These are phyloP conservation scores for Fraxinus floribunda DNA, from an alignment of 305 asterid species.

Conservation along the genomic window DNA sequence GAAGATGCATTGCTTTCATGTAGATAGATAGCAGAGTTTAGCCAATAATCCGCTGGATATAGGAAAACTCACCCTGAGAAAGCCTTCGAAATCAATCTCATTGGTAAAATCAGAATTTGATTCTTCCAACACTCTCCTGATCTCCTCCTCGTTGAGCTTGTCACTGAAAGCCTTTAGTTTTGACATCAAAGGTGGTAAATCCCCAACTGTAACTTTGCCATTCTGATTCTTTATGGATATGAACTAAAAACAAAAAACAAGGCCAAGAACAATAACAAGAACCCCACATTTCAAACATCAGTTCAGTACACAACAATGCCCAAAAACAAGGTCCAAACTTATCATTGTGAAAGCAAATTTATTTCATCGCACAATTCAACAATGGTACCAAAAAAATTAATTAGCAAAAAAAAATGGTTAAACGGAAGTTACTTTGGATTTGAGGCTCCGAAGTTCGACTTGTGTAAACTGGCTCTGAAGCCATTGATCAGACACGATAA, in stretches of 20 bases:
- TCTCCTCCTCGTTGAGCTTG: conserved; percentile 64
- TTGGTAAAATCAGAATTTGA: conserved; percentile 45
- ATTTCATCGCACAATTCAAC: neutral
- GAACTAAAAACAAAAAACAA: conserved; percentile 43
- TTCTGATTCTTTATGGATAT: conserved; percentile 59
- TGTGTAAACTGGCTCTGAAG: conserved; percentile 97
- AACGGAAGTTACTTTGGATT: conserved; percentile 60
- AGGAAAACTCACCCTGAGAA: conserved; percentile 67
- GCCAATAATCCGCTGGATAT: neutral
- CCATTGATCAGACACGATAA: conserved; percentile 92
- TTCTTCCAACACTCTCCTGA: conserved; percentile 51
- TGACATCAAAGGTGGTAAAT: conserved; percentile 67
- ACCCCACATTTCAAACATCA: conserved; percentile 17
- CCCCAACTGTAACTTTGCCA: conserved; percentile 67
- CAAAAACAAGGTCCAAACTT: conserved; percentile 3
- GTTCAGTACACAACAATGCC: conserved; percentile 19
- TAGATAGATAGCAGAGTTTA: neutral
- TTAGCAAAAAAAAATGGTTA: neutral
- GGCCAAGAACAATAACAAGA: neutral
- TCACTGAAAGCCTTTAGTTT: conserved; percentile 64
- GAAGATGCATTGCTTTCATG: neutral
- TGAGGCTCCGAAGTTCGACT: conserved; percentile 86
- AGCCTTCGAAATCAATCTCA: conserved; percentile 91
- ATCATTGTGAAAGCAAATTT: neutral
- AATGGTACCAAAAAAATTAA: neutral